A percentile compares a stretch with the other conserved stretches of the same genome.
Evolutionary conservation across 495 filamentous ascomycete genomes (phyloP).

Genomic region (Penicillium canariense): DNA sequence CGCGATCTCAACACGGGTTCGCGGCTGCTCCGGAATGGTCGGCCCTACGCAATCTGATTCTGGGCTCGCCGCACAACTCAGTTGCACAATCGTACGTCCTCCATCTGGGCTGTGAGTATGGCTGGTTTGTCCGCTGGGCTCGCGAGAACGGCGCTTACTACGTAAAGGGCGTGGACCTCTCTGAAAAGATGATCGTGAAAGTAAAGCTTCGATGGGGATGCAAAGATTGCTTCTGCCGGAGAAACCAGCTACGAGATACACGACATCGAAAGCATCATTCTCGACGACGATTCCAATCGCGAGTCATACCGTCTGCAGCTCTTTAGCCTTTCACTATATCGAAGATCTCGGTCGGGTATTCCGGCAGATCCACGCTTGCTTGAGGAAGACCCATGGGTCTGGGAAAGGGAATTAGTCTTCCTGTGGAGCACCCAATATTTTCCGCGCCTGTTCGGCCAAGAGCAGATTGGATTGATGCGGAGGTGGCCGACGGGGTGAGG

Average conservation of each 20-base stretch:
- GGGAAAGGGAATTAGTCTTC: not conserved
- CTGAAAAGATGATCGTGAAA: slow-evolving; percentile 20
- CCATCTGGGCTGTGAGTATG: slow-evolving; percentile 26
- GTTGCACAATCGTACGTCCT: slow-evolving; percentile 7
- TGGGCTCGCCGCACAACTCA: not conserved
- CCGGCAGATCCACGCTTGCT: slow-evolving; percentile 9
- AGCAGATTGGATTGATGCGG: slow-evolving; percentile 12
- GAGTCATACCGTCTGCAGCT: slow-evolving; percentile 21
- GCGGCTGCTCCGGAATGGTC: slow-evolving; percentile 24
- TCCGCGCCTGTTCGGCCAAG: slow-evolving; percentile 16
- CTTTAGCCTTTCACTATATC: slow-evolving; percentile 26
- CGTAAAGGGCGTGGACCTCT: slow-evolving; percentile 20
- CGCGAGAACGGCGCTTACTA: slow-evolving; percentile 10
- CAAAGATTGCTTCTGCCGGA: not conserved
- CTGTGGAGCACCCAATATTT: slow-evolving; percentile 25
- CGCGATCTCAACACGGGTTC: slow-evolving; percentile 23
- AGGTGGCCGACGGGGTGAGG: slow-evolving; percentile 12
- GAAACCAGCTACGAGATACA: slow-evolving; percentile 1
- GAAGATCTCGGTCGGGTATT: slow-evolving; percentile 15
- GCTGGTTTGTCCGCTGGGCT: slow-evolving; percentile 27
- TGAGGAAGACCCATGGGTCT: too few species aligned
- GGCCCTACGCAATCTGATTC: slow-evolving; percentile 15
- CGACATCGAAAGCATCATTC: slow-evolving; percentile 4
- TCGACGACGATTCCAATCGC: not conserved
- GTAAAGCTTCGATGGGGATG: slow-evolving; percentile 14